Evolutionary conservation across 306 rosid genomes (phyloP).

Genomic region (Arachis stenosperma): DNA sequence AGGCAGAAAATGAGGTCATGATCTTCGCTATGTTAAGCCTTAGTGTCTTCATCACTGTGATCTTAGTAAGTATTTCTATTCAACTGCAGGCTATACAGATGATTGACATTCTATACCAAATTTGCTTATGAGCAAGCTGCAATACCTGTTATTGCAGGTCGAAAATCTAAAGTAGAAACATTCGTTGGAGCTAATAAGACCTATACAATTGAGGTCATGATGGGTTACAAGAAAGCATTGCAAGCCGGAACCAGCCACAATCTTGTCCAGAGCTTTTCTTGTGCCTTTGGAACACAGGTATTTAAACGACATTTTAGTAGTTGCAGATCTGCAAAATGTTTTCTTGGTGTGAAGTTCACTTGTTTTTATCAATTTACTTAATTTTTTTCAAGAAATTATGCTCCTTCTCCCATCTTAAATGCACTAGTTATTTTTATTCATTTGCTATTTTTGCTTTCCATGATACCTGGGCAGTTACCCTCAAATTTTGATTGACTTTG

Average conservation of each 20-base stretch:
- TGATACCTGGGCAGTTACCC: not conserved
- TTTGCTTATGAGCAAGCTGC: constrained; percentile 83
- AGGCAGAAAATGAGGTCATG: constrained; percentile 87
- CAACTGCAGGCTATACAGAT: constrained; percentile 90
- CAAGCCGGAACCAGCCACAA: constrained; percentile 99
- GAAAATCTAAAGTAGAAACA: constrained; percentile 87
- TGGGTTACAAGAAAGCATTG: constrained; percentile 95
- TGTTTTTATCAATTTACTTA: not conserved
- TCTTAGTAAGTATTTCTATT: constrained; percentile 39
- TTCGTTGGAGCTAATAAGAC: constrained; percentile 94
- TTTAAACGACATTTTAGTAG: not conserved
- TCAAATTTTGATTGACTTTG: constrained; percentile 12
- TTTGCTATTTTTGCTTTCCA: not conserved
- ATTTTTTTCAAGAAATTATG: constrained; percentile 4
- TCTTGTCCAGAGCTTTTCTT: constrained; percentile 94
- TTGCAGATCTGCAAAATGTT: constrained; percentile 14
- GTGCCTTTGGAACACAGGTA: constrained; percentile 95
- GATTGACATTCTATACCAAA: constrained; percentile 89
- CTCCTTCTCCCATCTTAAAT: not conserved
- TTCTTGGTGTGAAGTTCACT: constrained; percentile 9
- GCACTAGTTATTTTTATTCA: not conserved
- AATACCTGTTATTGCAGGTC: constrained; percentile 90
- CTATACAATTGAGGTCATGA: constrained; percentile 97
- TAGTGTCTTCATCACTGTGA: not conserved
- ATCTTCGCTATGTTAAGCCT: constrained; percentile 29